A percentile compares a stretch with the other conserved stretches of the same genome.
Conservation (phyloP, 345 rosid genomes). For the Firmiana major region DNA sequence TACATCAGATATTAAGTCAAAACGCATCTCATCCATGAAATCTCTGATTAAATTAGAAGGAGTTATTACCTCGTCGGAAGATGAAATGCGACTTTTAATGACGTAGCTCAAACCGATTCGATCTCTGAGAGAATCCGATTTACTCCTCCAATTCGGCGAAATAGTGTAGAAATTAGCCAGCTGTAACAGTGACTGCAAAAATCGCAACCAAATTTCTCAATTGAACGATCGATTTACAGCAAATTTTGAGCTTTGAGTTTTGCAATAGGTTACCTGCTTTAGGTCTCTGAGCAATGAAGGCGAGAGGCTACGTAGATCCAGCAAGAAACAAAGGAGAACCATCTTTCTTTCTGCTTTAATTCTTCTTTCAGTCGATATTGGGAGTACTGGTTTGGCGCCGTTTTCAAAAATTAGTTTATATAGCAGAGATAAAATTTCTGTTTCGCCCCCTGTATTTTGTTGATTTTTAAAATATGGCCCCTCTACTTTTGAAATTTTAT, state of each 20-base stretch:
- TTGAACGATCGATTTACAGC: background rate
- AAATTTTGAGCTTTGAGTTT: background rate
- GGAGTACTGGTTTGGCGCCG: background rate
- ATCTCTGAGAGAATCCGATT: conserved; percentile 42
- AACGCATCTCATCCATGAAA: conserved; percentile 8
- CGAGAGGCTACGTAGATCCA: conserved; percentile 66
- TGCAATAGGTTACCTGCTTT: conserved; percentile 51
- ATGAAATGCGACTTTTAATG: conserved; percentile 41
- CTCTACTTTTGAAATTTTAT: background rate
- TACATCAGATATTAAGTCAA: background rate
- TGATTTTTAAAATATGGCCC: background rate
- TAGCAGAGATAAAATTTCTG: background rate
- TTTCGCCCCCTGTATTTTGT: background rate
- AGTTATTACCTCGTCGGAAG: conserved; percentile 56
- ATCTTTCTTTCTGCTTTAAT: conserved; percentile 23
- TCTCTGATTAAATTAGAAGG: conserved; percentile 5
- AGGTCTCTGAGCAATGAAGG: conserved; percentile 53
- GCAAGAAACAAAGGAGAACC: conserved; percentile 64
- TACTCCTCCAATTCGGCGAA: conserved; percentile 33
- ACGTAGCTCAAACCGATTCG: conserved; percentile 68
- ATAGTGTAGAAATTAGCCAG: conserved; percentile 66
- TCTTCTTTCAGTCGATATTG: background rate
- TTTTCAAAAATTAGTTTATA: background rate
- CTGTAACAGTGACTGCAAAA: conserved; percentile 57
- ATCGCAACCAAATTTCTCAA: background rate